Evolutionary conservation across 140 eudicot genomes (phyloP), one percentile per base, ranked within the genome.

Genomic region (Artemisia princeps): DNA sequence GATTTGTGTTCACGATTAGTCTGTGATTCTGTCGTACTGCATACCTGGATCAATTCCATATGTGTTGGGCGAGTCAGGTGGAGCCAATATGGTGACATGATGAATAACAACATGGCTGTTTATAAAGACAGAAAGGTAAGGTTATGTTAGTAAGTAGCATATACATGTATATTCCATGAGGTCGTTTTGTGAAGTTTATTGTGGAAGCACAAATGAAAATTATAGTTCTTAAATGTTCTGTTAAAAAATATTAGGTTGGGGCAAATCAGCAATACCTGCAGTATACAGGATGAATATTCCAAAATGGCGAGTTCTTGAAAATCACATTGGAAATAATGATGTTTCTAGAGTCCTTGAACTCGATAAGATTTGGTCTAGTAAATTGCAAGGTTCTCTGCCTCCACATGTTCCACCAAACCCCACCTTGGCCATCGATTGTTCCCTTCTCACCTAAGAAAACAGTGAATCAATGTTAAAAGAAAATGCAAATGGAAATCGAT

Each of bases 371-470:
- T 19, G 96, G 96, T 26, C 96, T 78, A 52, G 84, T 89, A 76
- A 77, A 80, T 68, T 70, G 80, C 73, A 86, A 73, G 28, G 85
- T 81, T 62, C 77, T 74, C 15, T 58, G 63, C 28, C 55, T 65
- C 74, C 78, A 77, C 79, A 66, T 76, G 57, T 89, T 77, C 96
- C 96, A 89, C 96, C 96, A 89, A 54, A 81, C 74, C 0, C 81
- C 84, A 56, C 96, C 96, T 60, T 89, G 96, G 1, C 96, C 96
- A 56, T 89, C 91, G 26, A 89, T 84, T 23, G 91, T 86, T 48
- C 96, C 96, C 28, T 84, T 86, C 28, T 89, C 84, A 61, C 95
- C 96, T 89, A 63, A 44, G 64, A 45, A 10, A 24, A 10, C 55
- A 12, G 28, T 3, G 10, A 50, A 17, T 53, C n/a, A 17, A 17